Conservation (phyloP, 495 filamentous ascomycete genomes). For the Xylaria grammica region DNA sequence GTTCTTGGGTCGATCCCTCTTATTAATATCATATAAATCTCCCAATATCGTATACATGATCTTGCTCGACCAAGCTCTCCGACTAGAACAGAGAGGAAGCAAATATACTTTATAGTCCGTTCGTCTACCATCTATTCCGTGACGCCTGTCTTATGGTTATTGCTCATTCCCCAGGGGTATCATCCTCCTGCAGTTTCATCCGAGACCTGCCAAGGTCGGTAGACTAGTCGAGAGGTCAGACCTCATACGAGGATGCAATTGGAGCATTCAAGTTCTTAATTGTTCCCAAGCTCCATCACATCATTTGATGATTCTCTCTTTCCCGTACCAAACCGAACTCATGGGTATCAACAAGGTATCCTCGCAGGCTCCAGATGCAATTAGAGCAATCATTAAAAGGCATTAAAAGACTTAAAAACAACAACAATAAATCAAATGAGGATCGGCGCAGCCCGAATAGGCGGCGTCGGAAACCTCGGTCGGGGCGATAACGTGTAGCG, state of each 20-base stretch:
- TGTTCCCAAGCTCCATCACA: constrained; percentile 14
- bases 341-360: constrained; percentile 26
- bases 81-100: background rate
- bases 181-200: background rate
- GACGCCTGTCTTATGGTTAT: constrained; percentile 10
- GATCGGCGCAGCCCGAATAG: constrained; percentile 6
- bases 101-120: background rate
- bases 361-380: constrained; percentile 13
- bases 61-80: background rate
- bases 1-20: too few species aligned
- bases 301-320: background rate
- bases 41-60: constrained; percentile 1
- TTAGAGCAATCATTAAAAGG: constrained; percentile 15
- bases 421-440: constrained; percentile 4
- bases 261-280: background rate
- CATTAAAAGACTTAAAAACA: background rate
- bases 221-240: constrained; percentile 1
- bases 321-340: constrained; percentile 12
- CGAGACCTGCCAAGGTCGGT: background rate
- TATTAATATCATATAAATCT: background rate
- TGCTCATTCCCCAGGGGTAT: constrained; percentile 9
- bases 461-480: background rate
- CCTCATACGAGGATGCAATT: constrained; percentile 1
- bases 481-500: background rate
- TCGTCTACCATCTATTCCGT: constrained; percentile 14